These are phyloP conservation scores for Fusarium papillatum DNA, from an alignment of 2,329 filamentous ascomycete genomes.

Conservation along the genomic window DNA sequence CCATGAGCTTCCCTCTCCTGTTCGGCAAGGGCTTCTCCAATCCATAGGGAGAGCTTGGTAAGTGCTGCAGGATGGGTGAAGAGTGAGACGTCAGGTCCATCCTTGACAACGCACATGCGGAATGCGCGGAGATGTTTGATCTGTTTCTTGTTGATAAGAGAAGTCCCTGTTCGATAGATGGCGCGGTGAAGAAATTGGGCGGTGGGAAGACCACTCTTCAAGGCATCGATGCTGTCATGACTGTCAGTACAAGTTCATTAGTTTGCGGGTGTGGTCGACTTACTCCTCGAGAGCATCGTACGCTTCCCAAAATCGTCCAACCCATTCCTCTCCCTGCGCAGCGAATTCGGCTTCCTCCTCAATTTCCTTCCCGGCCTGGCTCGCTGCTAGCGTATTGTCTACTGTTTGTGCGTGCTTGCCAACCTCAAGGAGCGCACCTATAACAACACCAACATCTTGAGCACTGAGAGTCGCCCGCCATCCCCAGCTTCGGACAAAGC, in stretches of 20 bases:
- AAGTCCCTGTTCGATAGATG: constrained; percentile 93
- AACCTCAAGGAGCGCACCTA: constrained; percentile 93
- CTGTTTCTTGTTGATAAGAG: constrained; percentile 92
- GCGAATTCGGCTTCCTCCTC: constrained; percentile 63
- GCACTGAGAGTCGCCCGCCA: constrained; percentile 96
- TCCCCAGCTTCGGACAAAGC: constrained; percentile 97
- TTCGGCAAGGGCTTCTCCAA: constrained; percentile 91
- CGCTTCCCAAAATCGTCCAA: constrained; percentile 78
- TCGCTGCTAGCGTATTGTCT: constrained; percentile 47
- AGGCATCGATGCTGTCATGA: constrained; percentile 74
- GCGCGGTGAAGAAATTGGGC: constrained; percentile 93
- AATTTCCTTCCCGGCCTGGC: constrained; percentile 55
- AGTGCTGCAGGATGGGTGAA: constrained; percentile 95
- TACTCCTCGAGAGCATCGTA: constrained; percentile 81
- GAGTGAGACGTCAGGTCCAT: constrained; percentile 90
- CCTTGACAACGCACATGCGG: constrained; percentile 95
- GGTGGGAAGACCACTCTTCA: constrained; percentile 82
- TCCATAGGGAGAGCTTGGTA: constrained; percentile 94
- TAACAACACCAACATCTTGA: constrained; percentile 92
- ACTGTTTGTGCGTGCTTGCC: constrained; percentile 68
- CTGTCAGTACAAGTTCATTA: constrained; percentile 6
- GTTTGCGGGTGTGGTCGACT: constrained; percentile 44
- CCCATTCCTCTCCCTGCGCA: constrained; percentile 73
- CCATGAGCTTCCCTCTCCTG: constrained; percentile 86
- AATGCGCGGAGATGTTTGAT: constrained; percentile 94